These are phyloP conservation scores for Alternaria sp. DNA, from an alignment of 2,329 filamentous ascomycete species.

Conservation along the genomic window DNA sequence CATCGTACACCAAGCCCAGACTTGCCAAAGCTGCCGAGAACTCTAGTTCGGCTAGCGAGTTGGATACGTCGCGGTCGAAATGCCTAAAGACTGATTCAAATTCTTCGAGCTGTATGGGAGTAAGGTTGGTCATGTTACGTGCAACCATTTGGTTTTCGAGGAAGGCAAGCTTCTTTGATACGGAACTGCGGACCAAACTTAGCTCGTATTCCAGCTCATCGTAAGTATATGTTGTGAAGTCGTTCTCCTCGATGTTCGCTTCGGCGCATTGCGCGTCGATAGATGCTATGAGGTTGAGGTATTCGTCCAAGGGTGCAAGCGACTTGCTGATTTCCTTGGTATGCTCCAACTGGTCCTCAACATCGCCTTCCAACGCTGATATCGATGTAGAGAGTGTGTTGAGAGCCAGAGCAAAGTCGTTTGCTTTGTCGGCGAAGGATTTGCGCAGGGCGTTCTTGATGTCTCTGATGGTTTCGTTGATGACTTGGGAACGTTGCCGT, in stretches of 20 bases:
- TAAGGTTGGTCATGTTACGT: slow-evolving; percentile 97
- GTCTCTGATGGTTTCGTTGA: slow-evolving; percentile 98
- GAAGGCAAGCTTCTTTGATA: slow-evolving; percentile 95
- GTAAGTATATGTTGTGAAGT: slow-evolving; percentile 99
- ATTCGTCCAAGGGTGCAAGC: slow-evolving; percentile 87
- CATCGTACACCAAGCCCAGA: slow-evolving; percentile 92
- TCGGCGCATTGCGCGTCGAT: slow-evolving; percentile 90
- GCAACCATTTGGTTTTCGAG: slow-evolving; percentile 98
- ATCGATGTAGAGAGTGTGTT: slow-evolving; percentile 95
- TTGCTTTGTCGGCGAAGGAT: slow-evolving; percentile 96
- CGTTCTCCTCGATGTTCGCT: slow-evolving; percentile 98
- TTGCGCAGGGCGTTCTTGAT: slow-evolving; percentile 95
- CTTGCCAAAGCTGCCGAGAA: slow-evolving; percentile 97
- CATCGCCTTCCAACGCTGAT: slow-evolving; percentile 94
- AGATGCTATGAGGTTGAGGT: slow-evolving; percentile 83
- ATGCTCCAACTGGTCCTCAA: slow-evolving; percentile 91
- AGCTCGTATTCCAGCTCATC: slow-evolving; percentile 96
- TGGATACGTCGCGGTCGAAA: slow-evolving; percentile 92
- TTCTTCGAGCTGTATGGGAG: slow-evolving; percentile 96
- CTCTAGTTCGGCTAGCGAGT: slow-evolving; percentile 89
- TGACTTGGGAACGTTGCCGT: slow-evolving; percentile 86
- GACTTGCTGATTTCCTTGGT: slow-evolving; percentile 86
- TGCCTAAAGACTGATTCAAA: slow-evolving; percentile 98
- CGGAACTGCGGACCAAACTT: slow-evolving; percentile 86
- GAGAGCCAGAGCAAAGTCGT: slow-evolving; percentile 93